These are phyloP conservation scores for Pseudogymnoascus verrucosus DNA, from an alignment of 2,329 filamentous ascomycete genomes.

Conservation along the genomic window DNA sequence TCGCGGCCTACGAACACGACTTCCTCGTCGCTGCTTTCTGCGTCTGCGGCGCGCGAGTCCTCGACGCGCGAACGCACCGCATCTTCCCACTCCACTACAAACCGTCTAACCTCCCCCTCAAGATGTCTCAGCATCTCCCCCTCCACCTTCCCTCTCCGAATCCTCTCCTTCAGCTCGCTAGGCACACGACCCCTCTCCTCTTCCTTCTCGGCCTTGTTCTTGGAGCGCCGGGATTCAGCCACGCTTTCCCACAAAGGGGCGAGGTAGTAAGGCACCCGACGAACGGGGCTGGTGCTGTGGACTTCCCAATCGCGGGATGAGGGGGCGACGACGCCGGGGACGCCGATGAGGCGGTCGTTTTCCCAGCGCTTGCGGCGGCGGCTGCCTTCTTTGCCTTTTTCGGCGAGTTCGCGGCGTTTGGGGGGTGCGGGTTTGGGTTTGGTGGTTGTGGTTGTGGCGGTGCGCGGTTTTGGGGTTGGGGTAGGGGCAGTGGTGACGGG, in stretches of 20 bases:
- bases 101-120: conserved; percentile 74
- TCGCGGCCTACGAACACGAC: conserved; percentile 78
- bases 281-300: conserved; percentile 70
- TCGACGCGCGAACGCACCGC: conserved; percentile 31
- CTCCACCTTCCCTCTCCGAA: conserved; percentile 72
- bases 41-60: conserved; percentile 28
- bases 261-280: conserved; percentile 78
- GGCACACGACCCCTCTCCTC: conserved; percentile 55
- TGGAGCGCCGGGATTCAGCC: conserved; percentile 44
- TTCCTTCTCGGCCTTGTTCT: conserved; percentile 15
- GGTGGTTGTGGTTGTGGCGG: conserved; percentile 24
- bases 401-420: conserved; percentile 54
- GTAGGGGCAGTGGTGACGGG: conserved; percentile 36
- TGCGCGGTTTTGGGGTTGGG: conserved; percentile 64
- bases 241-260: conserved; percentile 75
- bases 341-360: conserved; percentile 82
- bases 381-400: conserved; percentile 87
- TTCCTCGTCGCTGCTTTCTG: conserved; percentile 65
- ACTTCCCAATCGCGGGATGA: conserved; percentile 75
- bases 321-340: conserved; percentile 80
- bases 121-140: conserved; percentile 73
- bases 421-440: conserved; percentile 24
- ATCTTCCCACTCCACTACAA: conserved; percentile 55
- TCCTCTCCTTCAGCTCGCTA: conserved; percentile 67
- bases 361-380: conserved; percentile 86